Base-by-base conservation (phyloP, 352 stramenopile species). In the Pythium phragmiticola region DNA sequence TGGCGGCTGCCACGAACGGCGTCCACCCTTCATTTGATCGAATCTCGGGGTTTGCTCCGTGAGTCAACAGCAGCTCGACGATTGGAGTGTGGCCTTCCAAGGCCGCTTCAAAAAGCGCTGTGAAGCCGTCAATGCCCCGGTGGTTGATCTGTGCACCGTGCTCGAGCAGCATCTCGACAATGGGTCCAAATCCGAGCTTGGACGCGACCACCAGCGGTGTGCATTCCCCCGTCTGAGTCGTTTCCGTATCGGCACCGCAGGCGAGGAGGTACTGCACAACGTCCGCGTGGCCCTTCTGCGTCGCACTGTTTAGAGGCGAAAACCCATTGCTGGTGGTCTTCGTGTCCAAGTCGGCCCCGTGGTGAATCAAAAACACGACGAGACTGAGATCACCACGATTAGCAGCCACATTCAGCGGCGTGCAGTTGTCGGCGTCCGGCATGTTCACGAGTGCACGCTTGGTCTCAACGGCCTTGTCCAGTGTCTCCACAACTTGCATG, bases 401-500 rank as follows among this genome's bases (percentile, higher is more conserved):
- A 7, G 48, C 26, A 9, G 48, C 48, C 26, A 41, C 23, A 11
- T 39, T 4, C 7, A 54, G 13, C 26, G 48, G 48, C 11, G 48
- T 42, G 26, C 7, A 42, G 26, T 41, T 23, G 48, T 41, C 48
- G 2, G 11, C 7, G 7, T 26, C 13, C 12, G 26, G 48, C 30
- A 12, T 39, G 48, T 54, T 54, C 48, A 54, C 26, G 23, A 54
- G 16, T 5, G 8, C 48, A 26, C 48, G 48, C 13, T 54, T 54
- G 1, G 48, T 28, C 3, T 54, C 26, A 13, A 5, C 23, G 14
- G 11, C 16, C 4, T 37, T 26, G 14, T 54, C 26, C 13, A 54
- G 48, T 23, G 8, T 41, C 26, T 54, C 16, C 4, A 41, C 3
- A 19, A 54, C 23, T 0, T 42, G 48, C 4, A 23, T 12, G 5